Evolutionary conservation across 768 basidiomycete species (phyloP), one percentile per base, ranked within the genome.

Genomic region (Tephrocybe sp.): DNA sequence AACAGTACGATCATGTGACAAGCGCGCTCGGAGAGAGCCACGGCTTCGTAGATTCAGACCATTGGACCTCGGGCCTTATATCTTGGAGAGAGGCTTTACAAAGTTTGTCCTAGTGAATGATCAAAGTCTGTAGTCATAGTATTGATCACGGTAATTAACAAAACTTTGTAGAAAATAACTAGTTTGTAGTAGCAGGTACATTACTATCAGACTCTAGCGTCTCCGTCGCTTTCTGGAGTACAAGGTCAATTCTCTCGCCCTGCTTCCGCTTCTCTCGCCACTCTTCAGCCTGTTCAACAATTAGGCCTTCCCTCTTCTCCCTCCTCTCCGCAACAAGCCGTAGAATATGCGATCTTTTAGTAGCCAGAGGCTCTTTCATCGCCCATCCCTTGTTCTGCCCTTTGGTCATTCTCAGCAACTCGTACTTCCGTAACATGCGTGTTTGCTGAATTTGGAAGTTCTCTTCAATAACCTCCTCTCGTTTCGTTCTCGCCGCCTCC

Each of bases 381-480:
- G 72, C 69, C 70, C 71, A 76, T 13, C 69, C 70, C 39, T 70
- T 73, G 38, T 65, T 65, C 60, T 71, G 69, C 9, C 69, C 69
- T 56, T 69, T 71, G 19, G 67, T 72, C 44, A 69, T 51, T 9
- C 72, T 67, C 44, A 77, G 60, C 22, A 71, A 42, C 60, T 75
- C 70, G 46, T 69, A 65, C 54, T 70, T 76, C 47, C 66, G 63
- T 39, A 68, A 32, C 12, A 65, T 60, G 42, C 73, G 65, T 8
- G 59, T 66, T 51, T 68, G 45, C 59, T 73, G 65, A 57, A 81
- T 65, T 61, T 67, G 68, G 65, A 89, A 89, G 51, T 78, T 72
- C 13, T 80, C 70, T 61, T 90, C 83, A 39, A 92, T 60, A 77
- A 77, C 83, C 39, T 79, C 72, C 67, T 83, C 74, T 20, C 85